phyloP scores from a whole-genome alignment of 2,329 filamentous ascomycete species.

The Escovopsis sp. region DNA sequence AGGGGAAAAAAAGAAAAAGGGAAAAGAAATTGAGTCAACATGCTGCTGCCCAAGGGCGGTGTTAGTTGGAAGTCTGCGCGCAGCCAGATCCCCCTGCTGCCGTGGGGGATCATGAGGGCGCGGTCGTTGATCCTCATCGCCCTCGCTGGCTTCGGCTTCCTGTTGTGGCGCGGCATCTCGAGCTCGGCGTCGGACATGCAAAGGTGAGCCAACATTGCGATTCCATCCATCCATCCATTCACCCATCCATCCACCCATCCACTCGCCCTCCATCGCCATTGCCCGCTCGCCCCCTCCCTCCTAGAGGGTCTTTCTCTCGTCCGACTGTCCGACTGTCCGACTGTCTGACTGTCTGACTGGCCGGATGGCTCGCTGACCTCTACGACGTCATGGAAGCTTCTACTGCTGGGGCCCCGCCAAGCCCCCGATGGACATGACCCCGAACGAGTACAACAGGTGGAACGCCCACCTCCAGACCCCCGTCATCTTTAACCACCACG shows the following conservation, averaged over 20 bases:
- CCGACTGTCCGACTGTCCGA: background rate
- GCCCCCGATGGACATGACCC: constrained; percentile 88
- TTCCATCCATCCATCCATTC: too few species aligned
- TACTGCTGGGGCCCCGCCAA: constrained; percentile 95
- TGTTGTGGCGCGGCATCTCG: constrained; percentile 80
- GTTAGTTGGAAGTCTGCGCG: constrained; percentile 86
- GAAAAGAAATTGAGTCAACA: constrained; percentile 13
- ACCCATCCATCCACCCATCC: too few species aligned
- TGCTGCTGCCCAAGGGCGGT: constrained; percentile 78
- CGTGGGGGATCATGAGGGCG: constrained; percentile 58
- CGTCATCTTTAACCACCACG: constrained; percentile 92
- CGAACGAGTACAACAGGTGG: constrained; percentile 86
- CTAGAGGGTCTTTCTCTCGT: too few species aligned
- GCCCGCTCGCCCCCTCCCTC: too few species aligned
- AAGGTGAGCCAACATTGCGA: constrained; percentile 49
- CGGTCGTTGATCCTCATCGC: constrained; percentile 64
- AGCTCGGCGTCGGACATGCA: constrained; percentile 77
- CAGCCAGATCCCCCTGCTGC: constrained; percentile 60
- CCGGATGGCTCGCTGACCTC: constrained; percentile 3
- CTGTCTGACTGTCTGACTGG: background rate
- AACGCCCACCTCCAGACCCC: constrained; percentile 78
- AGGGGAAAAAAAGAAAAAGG: background rate
- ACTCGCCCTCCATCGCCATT: too few species aligned
- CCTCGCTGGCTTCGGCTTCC: constrained; percentile 53
- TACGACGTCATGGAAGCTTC: constrained; percentile 44